Base-by-base conservation (phyloP, 1,284 basidiomycete species). In the Puccinia brachypodii region DNA sequence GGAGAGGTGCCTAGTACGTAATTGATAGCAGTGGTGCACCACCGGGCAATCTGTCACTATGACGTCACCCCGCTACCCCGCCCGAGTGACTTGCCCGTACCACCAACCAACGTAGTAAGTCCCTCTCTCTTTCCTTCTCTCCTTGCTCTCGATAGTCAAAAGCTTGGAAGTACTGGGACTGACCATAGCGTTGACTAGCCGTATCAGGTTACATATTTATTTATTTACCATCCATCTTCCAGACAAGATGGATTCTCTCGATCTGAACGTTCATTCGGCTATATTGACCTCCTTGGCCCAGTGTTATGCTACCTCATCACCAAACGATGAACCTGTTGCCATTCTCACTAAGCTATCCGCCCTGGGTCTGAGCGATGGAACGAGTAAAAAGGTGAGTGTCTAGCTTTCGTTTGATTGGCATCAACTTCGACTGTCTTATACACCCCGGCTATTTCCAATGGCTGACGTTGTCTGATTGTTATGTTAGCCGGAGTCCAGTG, bases 231-330 rank as follows among this genome's bases (percentile, higher is more conserved):
- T n/a, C n/a, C n/a, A n/a, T n/a, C n/a, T n/a, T n/a, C n/a, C 28
- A 40, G 36, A 36, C 38, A 68, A 11, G 11, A 81, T 81, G 79
- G 79, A 81, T 74, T 81, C 79, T 8, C 79, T 81, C 60, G 79
- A 81, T 40, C 47, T 81, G 25, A 81, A 81, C 36, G 40, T 81
- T 28, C 79, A 81, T 66, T 81, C 79, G 28, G 79, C 79, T 36
- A 81, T 81, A 28, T 50, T 81, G 50, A 81, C 33, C 69, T 81
- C 79, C 9, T 44, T 81, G 38, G 79, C 79, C 14, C 79, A 81
- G 56, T 81, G 56, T 38, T 81, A 81, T 56, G 66, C 77, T 53
- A 60, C 64, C 13, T 80, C 77, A 22, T 58, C 77, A 31, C 56
- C 79, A 22, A 38, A 62, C 44, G 69, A 69, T 4, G 53, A 60